phyloP scores from a whole-genome alignment of 176 grass and related monocot genomes.

The Tillandsia leiboldiana region DNA sequence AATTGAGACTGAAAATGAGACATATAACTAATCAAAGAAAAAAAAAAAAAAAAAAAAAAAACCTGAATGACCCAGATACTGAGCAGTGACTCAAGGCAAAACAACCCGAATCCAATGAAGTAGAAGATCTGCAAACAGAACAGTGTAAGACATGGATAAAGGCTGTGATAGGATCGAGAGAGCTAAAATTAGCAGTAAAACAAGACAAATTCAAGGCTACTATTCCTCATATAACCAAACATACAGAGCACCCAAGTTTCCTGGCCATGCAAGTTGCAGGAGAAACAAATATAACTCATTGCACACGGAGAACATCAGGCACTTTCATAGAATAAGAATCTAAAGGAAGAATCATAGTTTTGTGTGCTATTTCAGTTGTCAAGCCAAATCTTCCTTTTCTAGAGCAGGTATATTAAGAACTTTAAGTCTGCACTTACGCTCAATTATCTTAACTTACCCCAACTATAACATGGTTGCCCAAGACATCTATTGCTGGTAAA shows the following conservation, averaged over 20 bases:
- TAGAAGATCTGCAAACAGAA: constrained; percentile 65
- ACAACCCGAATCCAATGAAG: constrained; percentile 89
- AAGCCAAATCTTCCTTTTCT: background rate
- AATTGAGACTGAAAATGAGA: background rate
- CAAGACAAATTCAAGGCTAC: background rate
- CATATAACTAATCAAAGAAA: background rate
- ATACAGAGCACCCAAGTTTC: background rate
- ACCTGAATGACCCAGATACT: constrained; percentile 99
- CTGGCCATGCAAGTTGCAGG: background rate
- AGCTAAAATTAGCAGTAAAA: background rate
- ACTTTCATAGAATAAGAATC: background rate
- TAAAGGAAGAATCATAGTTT: background rate
- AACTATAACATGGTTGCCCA: constrained; percentile 54
- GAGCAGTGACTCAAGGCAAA: constrained; percentile 75
- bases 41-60: constrained; percentile 24
- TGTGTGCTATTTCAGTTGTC: background rate
- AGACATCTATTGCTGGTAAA: constrained; percentile 82
- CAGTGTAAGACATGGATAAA: background rate
- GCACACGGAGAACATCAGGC: background rate
- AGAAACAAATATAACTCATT: background rate
- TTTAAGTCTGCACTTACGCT: background rate
- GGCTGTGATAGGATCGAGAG: background rate
- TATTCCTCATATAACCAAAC: background rate
- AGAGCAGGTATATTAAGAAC: background rate
- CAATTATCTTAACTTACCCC: constrained; percentile 41